Conservation (phyloP, 2,329 filamentous ascomycete species). For the Colletotrichum lindemuthianum region DNA sequence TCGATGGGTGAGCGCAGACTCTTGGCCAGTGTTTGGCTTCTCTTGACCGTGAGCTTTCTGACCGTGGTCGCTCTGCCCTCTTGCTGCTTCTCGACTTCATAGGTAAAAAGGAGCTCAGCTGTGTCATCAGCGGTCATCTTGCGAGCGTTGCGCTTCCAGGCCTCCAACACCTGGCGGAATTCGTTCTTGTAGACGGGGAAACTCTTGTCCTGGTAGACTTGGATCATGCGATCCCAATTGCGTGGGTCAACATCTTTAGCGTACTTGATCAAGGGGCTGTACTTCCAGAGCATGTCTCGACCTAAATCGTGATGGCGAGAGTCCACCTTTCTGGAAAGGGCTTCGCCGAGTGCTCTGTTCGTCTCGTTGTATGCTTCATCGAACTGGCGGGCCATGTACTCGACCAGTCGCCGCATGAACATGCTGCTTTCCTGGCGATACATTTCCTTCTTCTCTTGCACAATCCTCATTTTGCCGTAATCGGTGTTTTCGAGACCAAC, state of each 20-base stretch:
- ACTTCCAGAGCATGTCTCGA: slow-evolving; percentile 83
- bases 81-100: slow-evolving; percentile 84
- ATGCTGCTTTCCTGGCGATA: slow-evolving; percentile 80
- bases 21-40: slow-evolving; percentile 86
- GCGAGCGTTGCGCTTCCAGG: slow-evolving; percentile 82
- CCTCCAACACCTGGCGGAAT: slow-evolving; percentile 79
- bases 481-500: slow-evolving; percentile 64
- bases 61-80: slow-evolving; percentile 81
- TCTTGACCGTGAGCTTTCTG: slow-evolving; percentile 91
- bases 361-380: slow-evolving; percentile 78
- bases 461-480: slow-evolving; percentile 89
- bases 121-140: slow-evolving; percentile 79
- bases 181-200: slow-evolving; percentile 83
- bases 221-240: slow-evolving; percentile 84
- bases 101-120: slow-evolving; percentile 86
- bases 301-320: slow-evolving; percentile 75
- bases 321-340: slow-evolving; percentile 74
- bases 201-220: slow-evolving; percentile 82
- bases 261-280: slow-evolving; percentile 88
- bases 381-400: slow-evolving; percentile 86
- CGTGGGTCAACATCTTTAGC: slow-evolving; percentile 83
- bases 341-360: slow-evolving; percentile 70
- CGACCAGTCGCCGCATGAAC: slow-evolving; percentile 82
- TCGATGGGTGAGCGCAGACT: slow-evolving; percentile 76
- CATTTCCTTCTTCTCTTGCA: slow-evolving; percentile 93